Evolutionary conservation across 306 rosid genomes (phyloP).

Genomic region (Cicer yamashitae): DNA sequence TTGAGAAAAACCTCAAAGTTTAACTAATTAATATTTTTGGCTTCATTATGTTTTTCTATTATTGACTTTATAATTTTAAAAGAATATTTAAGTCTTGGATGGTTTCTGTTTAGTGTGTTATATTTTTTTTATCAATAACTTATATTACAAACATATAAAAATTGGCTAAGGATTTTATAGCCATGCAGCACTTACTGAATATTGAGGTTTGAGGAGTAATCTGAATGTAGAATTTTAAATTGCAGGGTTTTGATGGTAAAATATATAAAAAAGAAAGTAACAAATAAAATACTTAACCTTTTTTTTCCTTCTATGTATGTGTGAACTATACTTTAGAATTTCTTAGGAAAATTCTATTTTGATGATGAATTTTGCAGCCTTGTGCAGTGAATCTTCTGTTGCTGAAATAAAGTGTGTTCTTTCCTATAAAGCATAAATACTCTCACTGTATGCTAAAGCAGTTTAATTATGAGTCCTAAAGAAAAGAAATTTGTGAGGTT

Average conservation of each 20-base stretch:
- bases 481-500: constrained; percentile 69
- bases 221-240: not conserved
- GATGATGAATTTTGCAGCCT: constrained; percentile 43
- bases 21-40: not conserved
- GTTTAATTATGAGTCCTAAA: constrained; percentile 51
- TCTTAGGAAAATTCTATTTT: constrained; percentile 10
- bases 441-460: constrained; percentile 18
- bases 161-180: constrained; percentile 4
- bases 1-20: not conserved
- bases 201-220: not conserved
- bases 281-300: not conserved
- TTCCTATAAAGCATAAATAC: constrained; percentile 1
- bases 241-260: not conserved
- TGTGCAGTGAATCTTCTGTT: constrained; percentile 2
- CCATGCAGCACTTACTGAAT: constrained; percentile 8
- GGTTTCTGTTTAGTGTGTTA: not conserved
- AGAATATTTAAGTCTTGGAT: not conserved
- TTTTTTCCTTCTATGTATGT: not conserved
- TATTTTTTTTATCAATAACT: constrained; percentile 7
- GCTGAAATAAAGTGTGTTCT: constrained; percentile 3
- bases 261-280: not conserved
- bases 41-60: not conserved
- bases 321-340: not conserved
- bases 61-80: not conserved
- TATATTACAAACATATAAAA: not conserved